Evolutionary conservation across 306 rosid genomes (phyloP).

Genomic region (Corylus avellana): DNA sequence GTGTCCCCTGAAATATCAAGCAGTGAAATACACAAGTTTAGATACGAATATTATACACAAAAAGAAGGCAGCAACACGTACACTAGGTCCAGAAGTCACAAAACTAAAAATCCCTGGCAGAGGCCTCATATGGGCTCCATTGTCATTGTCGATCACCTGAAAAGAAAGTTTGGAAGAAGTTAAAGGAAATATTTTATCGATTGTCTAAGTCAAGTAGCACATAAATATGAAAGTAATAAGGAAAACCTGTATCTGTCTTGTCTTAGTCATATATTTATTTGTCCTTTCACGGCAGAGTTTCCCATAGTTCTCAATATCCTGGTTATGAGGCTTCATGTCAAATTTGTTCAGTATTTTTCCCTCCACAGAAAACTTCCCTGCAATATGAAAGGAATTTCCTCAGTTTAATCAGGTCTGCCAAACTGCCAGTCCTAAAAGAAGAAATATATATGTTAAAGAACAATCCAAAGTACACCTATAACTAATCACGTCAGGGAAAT

Average conservation of each 20-base stretch:
- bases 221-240: slow-evolving; percentile 18
- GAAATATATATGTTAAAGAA: slow-evolving; percentile 10
- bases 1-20: slow-evolving; percentile 6
- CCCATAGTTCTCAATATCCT: slow-evolving; percentile 74
- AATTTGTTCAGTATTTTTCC: slow-evolving; percentile 74
- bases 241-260: slow-evolving; percentile 84
- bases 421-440: slow-evolving; percentile 12
- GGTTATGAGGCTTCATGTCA: slow-evolving; percentile 81
- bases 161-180: slow-evolving; percentile 30
- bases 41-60: slow-evolving; percentile 1
- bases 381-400: slow-evolving; percentile 23
- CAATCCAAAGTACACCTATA: slow-evolving; percentile 23
- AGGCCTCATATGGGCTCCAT: slow-evolving; percentile 80
- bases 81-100: slow-evolving; percentile 49
- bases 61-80: slow-evolving; percentile 35
- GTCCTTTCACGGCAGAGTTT: slow-evolving; percentile 89
- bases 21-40: slow-evolving; percentile 13
- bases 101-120: slow-evolving; percentile 71
- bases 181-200: background rate
- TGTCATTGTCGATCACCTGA: slow-evolving; percentile 75
- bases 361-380: slow-evolving; percentile 74
- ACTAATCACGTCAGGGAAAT: background rate
- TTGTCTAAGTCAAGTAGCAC: slow-evolving; percentile 2
- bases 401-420: slow-evolving; percentile 25
- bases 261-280: slow-evolving; percentile 61